Conservation (phyloP, 345 rosid species). For the Salix koriyanagi region DNA sequence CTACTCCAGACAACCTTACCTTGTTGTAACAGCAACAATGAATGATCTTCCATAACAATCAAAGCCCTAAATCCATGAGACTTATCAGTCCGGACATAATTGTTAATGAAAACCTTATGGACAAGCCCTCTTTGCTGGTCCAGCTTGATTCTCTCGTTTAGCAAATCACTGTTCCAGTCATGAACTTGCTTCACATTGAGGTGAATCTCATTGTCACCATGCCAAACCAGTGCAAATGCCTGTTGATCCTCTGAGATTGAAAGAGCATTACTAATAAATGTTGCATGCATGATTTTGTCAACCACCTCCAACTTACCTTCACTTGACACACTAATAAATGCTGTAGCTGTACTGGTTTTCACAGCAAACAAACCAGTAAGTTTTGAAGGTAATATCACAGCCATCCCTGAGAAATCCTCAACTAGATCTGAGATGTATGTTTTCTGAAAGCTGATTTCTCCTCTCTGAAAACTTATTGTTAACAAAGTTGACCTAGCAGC, state of each 20-base stretch:
- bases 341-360: constrained; percentile 33
- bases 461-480: constrained; percentile 48
- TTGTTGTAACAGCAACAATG: constrained; percentile 85
- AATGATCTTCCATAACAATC: constrained; percentile 98
- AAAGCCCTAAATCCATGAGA: constrained; percentile 95
- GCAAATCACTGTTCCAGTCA: constrained; percentile 68
- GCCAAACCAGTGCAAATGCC: constrained; percentile 71
- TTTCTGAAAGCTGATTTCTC: constrained; percentile 48
- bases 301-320: constrained; percentile 67
- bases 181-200: constrained; percentile 61
- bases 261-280: constrained; percentile 75
- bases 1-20: constrained; percentile 93
- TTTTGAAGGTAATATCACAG: constrained; percentile 52
- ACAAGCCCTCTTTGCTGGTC: constrained; percentile 69
- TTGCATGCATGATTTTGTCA: constrained; percentile 49
- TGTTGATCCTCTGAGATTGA: constrained; percentile 52
- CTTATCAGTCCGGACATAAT: constrained; percentile 85
- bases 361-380: constrained; percentile 56
- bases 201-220: constrained; percentile 56
- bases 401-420: constrained; percentile 45
- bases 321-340: constrained; percentile 48
- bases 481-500: constrained; percentile 54
- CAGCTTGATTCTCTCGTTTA: constrained; percentile 64
- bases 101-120: constrained; percentile 84
- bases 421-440: constrained; percentile 56